These are phyloP conservation scores for Rhododendron molle DNA, from an alignment of 148 eudicot species.

Conservation along the genomic window DNA sequence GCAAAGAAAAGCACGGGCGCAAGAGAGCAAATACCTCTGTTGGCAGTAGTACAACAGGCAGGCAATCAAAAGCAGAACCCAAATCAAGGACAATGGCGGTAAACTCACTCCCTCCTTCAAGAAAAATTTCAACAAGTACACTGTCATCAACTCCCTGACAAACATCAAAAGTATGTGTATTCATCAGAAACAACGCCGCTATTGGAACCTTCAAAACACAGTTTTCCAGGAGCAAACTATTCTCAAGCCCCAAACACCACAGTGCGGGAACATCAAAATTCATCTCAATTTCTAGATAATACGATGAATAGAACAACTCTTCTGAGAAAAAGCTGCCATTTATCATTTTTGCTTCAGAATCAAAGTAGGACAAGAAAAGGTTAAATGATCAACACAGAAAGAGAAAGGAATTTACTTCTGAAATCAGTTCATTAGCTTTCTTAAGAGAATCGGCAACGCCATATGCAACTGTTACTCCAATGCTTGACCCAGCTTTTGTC, in stretches of 20 bases:
- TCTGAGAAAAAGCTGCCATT: not conserved
- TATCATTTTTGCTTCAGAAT: not conserved
- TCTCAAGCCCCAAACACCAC: not conserved
- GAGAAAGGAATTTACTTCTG: conserved; percentile 41
- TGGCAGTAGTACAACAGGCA: conserved; percentile 70
- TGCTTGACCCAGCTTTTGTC: conserved; percentile 93
- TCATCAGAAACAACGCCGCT: not conserved
- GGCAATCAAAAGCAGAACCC: conserved; percentile 51
- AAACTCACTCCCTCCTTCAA: conserved; percentile 86
- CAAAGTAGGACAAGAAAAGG: not conserved
- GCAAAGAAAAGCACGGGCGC: not conserved
- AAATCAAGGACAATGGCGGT: conserved; percentile 86
- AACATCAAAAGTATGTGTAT: not conserved
- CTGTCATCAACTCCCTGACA: conserved; percentile 78
- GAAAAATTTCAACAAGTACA: conserved; percentile 74
- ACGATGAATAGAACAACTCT: not conserved
- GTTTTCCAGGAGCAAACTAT: not conserved
- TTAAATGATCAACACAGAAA: not conserved
- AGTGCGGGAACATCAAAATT: not conserved
- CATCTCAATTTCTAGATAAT: not conserved
- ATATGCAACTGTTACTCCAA: conserved; percentile 87
- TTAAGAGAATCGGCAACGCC: conserved; percentile 64
- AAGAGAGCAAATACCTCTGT: conserved; percentile 40
- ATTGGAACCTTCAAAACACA: not conserved
- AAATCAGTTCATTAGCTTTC: conserved; percentile 55